These are phyloP conservation scores for Teunomyces panamensis DNA, from an alignment of 805 yeast species.

Conservation along the genomic window DNA sequence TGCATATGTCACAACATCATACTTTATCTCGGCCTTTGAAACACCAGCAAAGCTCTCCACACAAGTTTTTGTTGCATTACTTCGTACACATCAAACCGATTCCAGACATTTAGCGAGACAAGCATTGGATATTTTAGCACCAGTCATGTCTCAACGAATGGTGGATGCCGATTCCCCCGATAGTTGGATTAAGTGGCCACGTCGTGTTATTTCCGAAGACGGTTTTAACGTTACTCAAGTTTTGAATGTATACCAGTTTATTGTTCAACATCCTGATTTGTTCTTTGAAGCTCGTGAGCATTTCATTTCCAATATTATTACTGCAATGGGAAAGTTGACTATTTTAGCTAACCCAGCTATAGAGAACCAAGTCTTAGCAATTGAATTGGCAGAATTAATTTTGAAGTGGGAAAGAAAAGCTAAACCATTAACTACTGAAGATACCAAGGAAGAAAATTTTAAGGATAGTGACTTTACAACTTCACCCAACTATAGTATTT, in stretches of 20 bases:
- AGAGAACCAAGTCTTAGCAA: conserved; percentile 82
- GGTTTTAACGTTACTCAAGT: conserved; percentile 85
- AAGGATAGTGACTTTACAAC: conserved; percentile 40
- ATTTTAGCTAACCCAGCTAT: conserved; percentile 70
- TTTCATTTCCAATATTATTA: conserved; percentile 81
- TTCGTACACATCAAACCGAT: conserved; percentile 82
- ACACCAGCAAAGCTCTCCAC: conserved; percentile 86
- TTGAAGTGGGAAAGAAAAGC: conserved; percentile 78
- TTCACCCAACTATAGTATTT: conserved; percentile 54
- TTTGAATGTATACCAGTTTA: conserved; percentile 80
- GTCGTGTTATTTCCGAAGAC: conserved; percentile 87
- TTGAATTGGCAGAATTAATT: conserved; percentile 84
- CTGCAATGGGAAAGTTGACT: conserved; percentile 89
- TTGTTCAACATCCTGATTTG: conserved; percentile 79
- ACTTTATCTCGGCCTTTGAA: conserved; percentile 82
- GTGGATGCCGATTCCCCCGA: conserved; percentile 51
- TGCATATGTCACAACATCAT: conserved; percentile 84
- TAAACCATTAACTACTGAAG: conserved; percentile 13
- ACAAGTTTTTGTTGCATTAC: conserved; percentile 86
- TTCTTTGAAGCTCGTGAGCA: conserved; percentile 86
- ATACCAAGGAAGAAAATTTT: conserved; percentile 13
- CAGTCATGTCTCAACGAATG: conserved; percentile 72
- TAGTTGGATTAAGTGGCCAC: conserved; percentile 91
- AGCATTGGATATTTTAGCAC: conserved; percentile 85
- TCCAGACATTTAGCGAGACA: conserved; percentile 80